A percentile compares a stretch with the other conserved stretches of the same genome.
Evolutionary conservation across 257 asterid genomes (phyloP).

Genomic region (Petrea volubilis): DNA sequence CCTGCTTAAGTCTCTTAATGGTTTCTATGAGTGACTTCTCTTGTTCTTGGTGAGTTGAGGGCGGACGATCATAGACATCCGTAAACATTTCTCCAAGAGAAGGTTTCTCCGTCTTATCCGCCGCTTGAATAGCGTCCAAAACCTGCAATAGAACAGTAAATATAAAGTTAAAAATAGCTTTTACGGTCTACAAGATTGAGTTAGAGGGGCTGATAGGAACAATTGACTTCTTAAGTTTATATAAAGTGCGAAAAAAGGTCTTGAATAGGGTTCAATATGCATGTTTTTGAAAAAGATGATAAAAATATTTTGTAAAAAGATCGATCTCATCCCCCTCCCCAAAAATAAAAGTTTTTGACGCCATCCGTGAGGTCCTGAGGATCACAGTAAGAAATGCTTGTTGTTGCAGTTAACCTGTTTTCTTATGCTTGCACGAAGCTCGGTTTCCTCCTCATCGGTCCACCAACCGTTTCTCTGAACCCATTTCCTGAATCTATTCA

Average conservation of each 20-base stretch:
- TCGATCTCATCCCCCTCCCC: too few species aligned
- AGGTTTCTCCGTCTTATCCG: constrained; percentile 66
- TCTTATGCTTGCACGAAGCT: constrained; percentile 53
- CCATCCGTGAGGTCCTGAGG: not conserved
- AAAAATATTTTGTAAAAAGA: too few species aligned
- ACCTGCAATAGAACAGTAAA: constrained; percentile 34
- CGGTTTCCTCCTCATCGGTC: constrained; percentile 63
- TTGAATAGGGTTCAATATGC: too few species aligned
- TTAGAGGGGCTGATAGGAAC: too few species aligned
- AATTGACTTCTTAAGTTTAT: too few species aligned
- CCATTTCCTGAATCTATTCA: constrained; percentile 74
- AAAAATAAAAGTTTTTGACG: too few species aligned
- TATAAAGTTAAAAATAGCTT: not conserved
- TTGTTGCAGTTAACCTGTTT: constrained; percentile 49
- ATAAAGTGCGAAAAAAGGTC: too few species aligned
- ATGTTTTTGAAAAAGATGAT: too few species aligned
- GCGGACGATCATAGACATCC: constrained; percentile 65
- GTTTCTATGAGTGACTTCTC: constrained; percentile 63
- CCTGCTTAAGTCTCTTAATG: constrained; percentile 56
- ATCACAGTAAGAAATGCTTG: not conserved
- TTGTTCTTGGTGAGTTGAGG: constrained; percentile 69
- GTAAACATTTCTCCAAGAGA: constrained; percentile 52
- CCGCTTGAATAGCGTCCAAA: constrained; percentile 69
- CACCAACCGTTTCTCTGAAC: constrained; percentile 76
- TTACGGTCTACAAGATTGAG: not conserved